Conservation (phyloP, 257 asterid species). For the Paraleonurus japonicus region DNA sequence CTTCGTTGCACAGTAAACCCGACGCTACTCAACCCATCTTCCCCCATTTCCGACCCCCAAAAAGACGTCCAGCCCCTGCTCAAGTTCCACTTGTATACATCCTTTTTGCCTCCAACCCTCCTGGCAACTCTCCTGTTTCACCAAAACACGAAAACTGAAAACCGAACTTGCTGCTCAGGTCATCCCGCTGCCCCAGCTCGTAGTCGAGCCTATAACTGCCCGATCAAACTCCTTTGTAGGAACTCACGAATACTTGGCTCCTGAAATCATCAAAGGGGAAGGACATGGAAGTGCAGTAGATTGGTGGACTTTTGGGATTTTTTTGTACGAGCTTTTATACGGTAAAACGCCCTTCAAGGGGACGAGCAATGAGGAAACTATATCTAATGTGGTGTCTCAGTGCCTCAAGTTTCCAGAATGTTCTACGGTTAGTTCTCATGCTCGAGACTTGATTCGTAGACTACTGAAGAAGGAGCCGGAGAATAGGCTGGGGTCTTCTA, state of each 20-base stretch:
- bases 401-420: conserved; percentile 63
- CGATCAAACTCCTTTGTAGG: conserved; percentile 92
- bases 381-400: conserved; percentile 62
- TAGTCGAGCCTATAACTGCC: conserved; percentile 74
- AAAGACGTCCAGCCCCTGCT: conserved; percentile 47
- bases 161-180: conserved; percentile 51
- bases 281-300: conserved; percentile 93
- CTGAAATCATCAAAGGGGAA: conserved; percentile 83
- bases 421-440: conserved; percentile 55
- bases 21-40: conserved; percentile 45
- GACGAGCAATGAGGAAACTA: conserved; percentile 58
- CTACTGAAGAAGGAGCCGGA: conserved; percentile 70
- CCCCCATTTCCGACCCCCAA: conserved; percentile 46
- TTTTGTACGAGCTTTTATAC: conserved; percentile 71
- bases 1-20: conserved; percentile 65
- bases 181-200: conserved; percentile 72
- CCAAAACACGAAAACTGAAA: conserved; percentile 57
- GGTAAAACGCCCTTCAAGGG: conserved; percentile 85
- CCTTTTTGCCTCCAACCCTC: conserved; percentile 88
- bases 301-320: conserved; percentile 91
- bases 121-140: conserved; percentile 75
- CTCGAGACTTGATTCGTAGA: conserved; percentile 63
- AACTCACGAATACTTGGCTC: conserved; percentile 89
- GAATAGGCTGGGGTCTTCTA: conserved; percentile 60
- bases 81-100: conserved; percentile 64